A percentile compares a stretch with the other conserved stretches of the same genome.
Conservation (phyloP, 768 basidiomycete genomes). For the Daedaleopsis sinensis region DNA sequence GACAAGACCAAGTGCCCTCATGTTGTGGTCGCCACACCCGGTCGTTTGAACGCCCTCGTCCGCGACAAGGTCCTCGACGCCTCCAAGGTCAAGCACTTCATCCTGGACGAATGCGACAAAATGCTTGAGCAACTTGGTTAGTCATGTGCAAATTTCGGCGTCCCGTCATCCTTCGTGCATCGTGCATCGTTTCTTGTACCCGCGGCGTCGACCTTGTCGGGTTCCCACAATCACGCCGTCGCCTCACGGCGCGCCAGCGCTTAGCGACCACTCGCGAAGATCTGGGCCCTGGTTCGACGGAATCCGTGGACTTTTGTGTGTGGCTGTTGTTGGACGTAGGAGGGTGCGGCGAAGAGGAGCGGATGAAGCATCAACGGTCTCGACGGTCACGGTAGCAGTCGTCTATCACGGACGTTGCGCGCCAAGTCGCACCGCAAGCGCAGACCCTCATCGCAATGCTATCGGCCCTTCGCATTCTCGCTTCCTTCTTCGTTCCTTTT, state of each 20-base stretch:
- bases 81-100: slow-evolving; percentile 98
- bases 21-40: slow-evolving; percentile 98
- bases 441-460: neutral
- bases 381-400: slow-evolving; percentile 14
- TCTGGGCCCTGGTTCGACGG: slow-evolving; percentile 26
- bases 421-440: slow-evolving; percentile 17
- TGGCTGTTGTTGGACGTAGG: slow-evolving; percentile 18
- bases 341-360: slow-evolving; percentile 20
- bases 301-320: slow-evolving; percentile 18
- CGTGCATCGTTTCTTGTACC: slow-evolving; percentile 53
- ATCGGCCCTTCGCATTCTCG: slow-evolving; percentile 16
- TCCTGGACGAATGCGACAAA: slow-evolving; percentile 99
- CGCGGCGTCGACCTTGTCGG: slow-evolving; percentile 33
- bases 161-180: slow-evolving; percentile 43
- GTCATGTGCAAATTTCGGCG: slow-evolving; percentile 82
- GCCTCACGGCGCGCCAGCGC: slow-evolving; percentile 41
- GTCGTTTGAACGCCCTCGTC: slow-evolving; percentile 92
- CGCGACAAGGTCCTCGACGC: slow-evolving; percentile 95
- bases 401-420: slow-evolving; percentile 12
- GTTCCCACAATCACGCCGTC: slow-evolving; percentile 28
- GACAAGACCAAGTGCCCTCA: slow-evolving; percentile 98
- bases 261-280: slow-evolving; percentile 27
- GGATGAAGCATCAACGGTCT: slow-evolving; percentile 19
- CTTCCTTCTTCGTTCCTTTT: slow-evolving; percentile 20
- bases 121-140: slow-evolving; percentile 99